Evolutionary conservation across 768 basidiomycete species (phyloP).

Genomic region (Epithele typhae): DNA sequence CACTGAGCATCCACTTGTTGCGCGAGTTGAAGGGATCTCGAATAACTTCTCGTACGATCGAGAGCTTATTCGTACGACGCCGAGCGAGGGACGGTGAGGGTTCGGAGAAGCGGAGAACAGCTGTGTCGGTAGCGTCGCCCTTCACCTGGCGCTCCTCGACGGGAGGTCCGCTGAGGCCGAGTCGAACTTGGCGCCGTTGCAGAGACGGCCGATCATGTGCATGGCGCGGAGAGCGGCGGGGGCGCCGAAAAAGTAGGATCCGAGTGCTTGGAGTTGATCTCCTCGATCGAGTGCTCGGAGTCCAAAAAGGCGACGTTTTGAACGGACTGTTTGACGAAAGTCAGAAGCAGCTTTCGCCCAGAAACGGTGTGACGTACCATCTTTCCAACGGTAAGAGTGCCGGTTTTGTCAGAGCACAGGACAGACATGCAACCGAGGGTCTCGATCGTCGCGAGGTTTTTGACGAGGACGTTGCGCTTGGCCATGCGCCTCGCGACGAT

Average conservation of each 20-base stretch:
- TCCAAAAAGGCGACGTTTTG: slow-evolving; percentile 37
- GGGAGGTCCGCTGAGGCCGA: slow-evolving; percentile 20
- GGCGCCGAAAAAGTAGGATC: slow-evolving; percentile 4
- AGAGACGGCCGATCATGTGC: slow-evolving; percentile 45
- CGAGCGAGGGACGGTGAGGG: slow-evolving; percentile 6
- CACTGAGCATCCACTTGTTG: slow-evolving; percentile 56
- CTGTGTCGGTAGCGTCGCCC: slow-evolving; percentile 58
- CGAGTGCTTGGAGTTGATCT: slow-evolving; percentile 16
- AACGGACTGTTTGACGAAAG: slow-evolving; percentile 29
- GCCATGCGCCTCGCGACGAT: slow-evolving; percentile 39
- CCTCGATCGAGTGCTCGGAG: slow-evolving; percentile 16
- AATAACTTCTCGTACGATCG: slow-evolving; percentile 20
- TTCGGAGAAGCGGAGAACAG: slow-evolving; percentile 49
- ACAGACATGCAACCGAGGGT: slow-evolving; percentile 60
- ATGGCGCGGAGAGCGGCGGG: slow-evolving; percentile 26
- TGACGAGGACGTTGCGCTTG: slow-evolving; percentile 48
- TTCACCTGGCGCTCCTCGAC: slow-evolving; percentile 31
- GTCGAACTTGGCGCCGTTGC: slow-evolving; percentile 54
- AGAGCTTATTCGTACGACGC: slow-evolving; percentile 1
- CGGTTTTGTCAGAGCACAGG: slow-evolving; percentile 54
- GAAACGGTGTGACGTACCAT: slow-evolving; percentile 31
- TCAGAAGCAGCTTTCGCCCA: neutral
- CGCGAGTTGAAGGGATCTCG: slow-evolving; percentile 36
- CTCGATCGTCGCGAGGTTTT: slow-evolving; percentile 61
- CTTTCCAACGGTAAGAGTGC: slow-evolving; percentile 50